A percentile compares a stretch with the other conserved stretches of the same genome.
Conservation (phyloP, 2,329 filamentous ascomycete species). For the Corinectria fuckeliana region DNA sequence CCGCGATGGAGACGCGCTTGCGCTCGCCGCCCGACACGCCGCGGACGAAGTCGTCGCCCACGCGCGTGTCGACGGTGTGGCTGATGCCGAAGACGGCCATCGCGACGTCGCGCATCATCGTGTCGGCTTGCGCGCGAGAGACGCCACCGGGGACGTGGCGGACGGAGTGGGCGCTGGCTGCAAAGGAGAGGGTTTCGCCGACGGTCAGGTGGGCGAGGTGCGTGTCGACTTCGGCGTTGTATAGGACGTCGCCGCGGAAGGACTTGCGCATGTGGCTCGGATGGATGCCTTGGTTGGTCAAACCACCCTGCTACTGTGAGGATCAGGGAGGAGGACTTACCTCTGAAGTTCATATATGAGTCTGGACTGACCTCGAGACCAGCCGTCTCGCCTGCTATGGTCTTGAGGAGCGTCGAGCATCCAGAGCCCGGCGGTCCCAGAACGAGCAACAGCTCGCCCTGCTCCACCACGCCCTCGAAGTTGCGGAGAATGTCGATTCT, state of each 20-base stretch:
- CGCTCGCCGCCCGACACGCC: constrained; percentile 80
- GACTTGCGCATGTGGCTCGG: constrained; percentile 47
- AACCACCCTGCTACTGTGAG: constrained; percentile 8
- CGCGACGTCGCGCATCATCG: constrained; percentile 58
- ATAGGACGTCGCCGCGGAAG: constrained; percentile 63
- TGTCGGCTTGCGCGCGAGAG: constrained; percentile 22
- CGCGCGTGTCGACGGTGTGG: constrained; percentile 74
- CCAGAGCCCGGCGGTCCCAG: constrained; percentile 62
- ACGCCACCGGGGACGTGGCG: constrained; percentile 53
- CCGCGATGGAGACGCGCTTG: constrained; percentile 79
- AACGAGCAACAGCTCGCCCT: constrained; percentile 40
- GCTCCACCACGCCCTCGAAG: constrained; percentile 40
- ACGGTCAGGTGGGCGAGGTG: constrained; percentile 74
- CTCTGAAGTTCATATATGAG: constrained; percentile 58
- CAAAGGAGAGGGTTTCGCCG: constrained; percentile 68
- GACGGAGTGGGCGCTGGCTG: constrained; percentile 66
- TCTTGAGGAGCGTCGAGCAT: constrained; percentile 64
- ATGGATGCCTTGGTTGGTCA: constrained; percentile 35
- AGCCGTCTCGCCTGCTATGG: constrained; percentile 59
- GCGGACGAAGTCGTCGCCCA: constrained; percentile 72
- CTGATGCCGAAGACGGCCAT: constrained; percentile 79
- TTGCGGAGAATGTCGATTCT: constrained; percentile 36
- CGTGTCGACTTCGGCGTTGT: constrained; percentile 69
- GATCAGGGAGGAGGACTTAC: constrained; percentile 24
- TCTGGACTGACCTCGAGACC: constrained; percentile 39